Conservation (phyloP, 129 eudicot species). For the Tanacetum coccineum region DNA sequence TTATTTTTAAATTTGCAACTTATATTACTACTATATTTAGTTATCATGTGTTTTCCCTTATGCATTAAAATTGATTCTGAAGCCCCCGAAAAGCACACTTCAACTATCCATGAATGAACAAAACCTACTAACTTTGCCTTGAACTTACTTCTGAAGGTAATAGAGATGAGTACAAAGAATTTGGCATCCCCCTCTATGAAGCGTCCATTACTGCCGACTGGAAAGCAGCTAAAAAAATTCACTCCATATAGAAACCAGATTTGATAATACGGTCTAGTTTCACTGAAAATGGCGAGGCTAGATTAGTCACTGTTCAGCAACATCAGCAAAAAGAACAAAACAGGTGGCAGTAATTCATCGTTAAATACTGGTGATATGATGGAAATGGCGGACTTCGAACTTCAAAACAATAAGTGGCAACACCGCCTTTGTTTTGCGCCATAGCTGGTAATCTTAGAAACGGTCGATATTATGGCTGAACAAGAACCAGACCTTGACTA, state of each 20-base stretch:
- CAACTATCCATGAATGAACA: too few species aligned
- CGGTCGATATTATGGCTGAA: too few species aligned
- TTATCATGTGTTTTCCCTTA: too few species aligned
- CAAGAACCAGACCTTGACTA: too few species aligned
- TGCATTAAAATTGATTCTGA: too few species aligned
- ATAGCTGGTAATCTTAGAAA: constrained; percentile 4
- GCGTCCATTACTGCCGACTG: constrained; percentile 3
- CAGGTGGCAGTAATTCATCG: not conserved
- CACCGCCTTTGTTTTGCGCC: constrained; percentile 7
- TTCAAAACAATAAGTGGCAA: constrained; percentile 1
- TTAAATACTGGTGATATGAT: not conserved
- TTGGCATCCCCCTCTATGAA: constrained; percentile 1
- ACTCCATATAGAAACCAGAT: not conserved
- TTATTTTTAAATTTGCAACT: too few species aligned
- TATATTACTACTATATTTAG: too few species aligned
- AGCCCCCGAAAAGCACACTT: too few species aligned
- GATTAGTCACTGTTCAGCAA: constrained; percentile 6
- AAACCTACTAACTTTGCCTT: not conserved
- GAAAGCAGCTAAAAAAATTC: constrained; percentile 1
- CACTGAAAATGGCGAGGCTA: not conserved
- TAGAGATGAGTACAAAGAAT: not conserved
- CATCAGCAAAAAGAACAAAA: not conserved
- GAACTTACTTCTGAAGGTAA: not conserved
- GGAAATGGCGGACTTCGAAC: not conserved
- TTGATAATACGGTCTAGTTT: constrained; percentile 4